phyloP scores from a whole-genome alignment of 805 yeast genomes.

The Saccharomyces mikatae region DNA sequence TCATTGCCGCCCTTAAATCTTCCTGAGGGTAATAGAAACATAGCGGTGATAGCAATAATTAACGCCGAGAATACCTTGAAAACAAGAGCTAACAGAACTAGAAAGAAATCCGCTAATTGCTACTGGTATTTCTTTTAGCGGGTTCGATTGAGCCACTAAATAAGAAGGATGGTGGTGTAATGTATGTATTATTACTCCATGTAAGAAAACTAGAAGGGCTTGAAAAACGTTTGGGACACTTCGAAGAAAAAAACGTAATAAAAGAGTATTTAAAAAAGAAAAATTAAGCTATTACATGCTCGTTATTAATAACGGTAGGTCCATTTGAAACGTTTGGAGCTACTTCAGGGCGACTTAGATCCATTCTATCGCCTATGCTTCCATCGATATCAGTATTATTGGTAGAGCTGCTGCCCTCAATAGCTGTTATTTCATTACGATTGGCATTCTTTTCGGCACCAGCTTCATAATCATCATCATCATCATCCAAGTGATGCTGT shows the following conservation, averaged over 20 bases:
- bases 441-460: neutral
- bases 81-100: neutral
- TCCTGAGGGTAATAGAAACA: neutral
- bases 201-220: neutral
- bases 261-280: neutral
- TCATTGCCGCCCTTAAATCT: neutral
- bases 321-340: neutral
- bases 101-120: neutral
- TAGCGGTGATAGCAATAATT: neutral
- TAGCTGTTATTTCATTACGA: neutral
- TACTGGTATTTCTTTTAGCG: neutral
- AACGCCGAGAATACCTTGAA: neutral
- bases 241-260: neutral
- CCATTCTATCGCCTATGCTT: neutral
- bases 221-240: neutral
- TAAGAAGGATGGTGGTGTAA: neutral
- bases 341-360: neutral
- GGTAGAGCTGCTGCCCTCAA: neutral
- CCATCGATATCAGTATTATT: neutral
- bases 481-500: neutral
- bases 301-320: neutral
- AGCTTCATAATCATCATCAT: neutral
- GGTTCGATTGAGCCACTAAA: neutral
- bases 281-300: neutral
- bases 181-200: neutral